A percentile compares a stretch with the other conserved stretches of the same genome.
Conservation (phyloP, 371 early-diverging fungal species). For the Parasitella parasitica region DNA sequence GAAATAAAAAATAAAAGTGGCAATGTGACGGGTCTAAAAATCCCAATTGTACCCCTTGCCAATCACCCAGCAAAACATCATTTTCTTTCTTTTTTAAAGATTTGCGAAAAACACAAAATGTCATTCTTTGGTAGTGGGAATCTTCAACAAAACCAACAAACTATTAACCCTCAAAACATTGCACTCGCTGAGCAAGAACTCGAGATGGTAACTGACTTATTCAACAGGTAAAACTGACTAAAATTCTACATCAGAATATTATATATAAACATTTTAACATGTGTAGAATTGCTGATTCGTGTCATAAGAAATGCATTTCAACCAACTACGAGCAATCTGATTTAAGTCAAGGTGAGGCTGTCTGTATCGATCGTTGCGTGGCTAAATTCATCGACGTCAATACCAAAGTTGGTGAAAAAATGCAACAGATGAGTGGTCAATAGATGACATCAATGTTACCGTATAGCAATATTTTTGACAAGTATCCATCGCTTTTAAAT, state of each 20-base stretch:
- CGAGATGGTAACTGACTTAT: constrained; percentile 82
- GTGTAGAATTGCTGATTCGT: constrained; percentile 72
- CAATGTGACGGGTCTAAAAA: neutral
- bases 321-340: constrained; percentile 74
- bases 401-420: constrained; percentile 70
- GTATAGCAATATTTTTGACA: too few species aligned
- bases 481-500: neutral
- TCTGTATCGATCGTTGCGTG: constrained; percentile 91
- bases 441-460: neutral
- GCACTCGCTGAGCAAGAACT: constrained; percentile 85
- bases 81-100: neutral
- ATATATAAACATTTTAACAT: neutral
- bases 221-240: constrained; percentile 62
- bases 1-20: constrained; percentile 1
- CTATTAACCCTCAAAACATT: constrained; percentile 72
- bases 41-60: neutral
- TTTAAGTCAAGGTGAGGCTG: constrained; percentile 89
- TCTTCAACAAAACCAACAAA: constrained; percentile 42
- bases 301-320: constrained; percentile 82
- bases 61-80: neutral
- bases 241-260: neutral
- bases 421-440: constrained; percentile 52
- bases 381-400: constrained; percentile 81
- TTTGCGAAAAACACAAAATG: constrained; percentile 25
- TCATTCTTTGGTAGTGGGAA: constrained; percentile 49